These are phyloP conservation scores for Thalassiosira sp. DNA, from an alignment of 352 stramenopile species.

Conservation along the genomic window DNA sequence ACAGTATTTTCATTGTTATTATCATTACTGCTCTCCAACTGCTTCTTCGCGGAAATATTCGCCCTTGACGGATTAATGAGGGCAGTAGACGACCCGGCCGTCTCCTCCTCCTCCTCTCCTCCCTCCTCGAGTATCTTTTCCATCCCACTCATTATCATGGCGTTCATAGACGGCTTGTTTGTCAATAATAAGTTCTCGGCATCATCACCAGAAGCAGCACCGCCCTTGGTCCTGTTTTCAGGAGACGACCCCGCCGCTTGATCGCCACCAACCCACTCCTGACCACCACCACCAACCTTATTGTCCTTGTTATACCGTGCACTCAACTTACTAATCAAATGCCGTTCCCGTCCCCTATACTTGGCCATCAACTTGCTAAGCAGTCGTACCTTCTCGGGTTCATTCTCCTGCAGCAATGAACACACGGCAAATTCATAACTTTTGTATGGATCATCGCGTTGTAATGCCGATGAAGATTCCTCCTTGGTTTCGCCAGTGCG, in stretches of 20 bases:
- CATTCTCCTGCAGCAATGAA: constrained; percentile 68
- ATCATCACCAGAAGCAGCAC: not conserved
- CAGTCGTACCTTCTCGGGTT: constrained; percentile 80
- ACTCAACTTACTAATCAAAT: constrained; percentile 80
- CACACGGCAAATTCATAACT: constrained; percentile 80
- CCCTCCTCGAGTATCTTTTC: constrained; percentile 51
- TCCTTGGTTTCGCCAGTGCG: constrained; percentile 68
- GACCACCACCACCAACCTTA: constrained; percentile 27
- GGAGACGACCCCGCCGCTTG: constrained; percentile 16
- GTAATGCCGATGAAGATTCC: constrained; percentile 75
- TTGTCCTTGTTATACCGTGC: constrained; percentile 72
- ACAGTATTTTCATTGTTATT: not conserved
- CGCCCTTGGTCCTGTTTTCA: not conserved
- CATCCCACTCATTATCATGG: constrained; percentile 42
- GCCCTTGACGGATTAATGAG: constrained; percentile 46
- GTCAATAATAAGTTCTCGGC: not conserved
- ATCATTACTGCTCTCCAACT: constrained; percentile 23
- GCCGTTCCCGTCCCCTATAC: constrained; percentile 77
- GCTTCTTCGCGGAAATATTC: constrained; percentile 51
- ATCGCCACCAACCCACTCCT: constrained; percentile 29
- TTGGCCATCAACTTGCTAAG: constrained; percentile 82
- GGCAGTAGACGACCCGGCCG: constrained; percentile 27
- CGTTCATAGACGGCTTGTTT: constrained; percentile 5
- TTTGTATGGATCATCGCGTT: constrained; percentile 66
- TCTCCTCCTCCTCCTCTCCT: constrained; percentile 32